Conservation (phyloP, 1,284 basidiomycete genomes). For the Jaminaea rosea region DNA sequence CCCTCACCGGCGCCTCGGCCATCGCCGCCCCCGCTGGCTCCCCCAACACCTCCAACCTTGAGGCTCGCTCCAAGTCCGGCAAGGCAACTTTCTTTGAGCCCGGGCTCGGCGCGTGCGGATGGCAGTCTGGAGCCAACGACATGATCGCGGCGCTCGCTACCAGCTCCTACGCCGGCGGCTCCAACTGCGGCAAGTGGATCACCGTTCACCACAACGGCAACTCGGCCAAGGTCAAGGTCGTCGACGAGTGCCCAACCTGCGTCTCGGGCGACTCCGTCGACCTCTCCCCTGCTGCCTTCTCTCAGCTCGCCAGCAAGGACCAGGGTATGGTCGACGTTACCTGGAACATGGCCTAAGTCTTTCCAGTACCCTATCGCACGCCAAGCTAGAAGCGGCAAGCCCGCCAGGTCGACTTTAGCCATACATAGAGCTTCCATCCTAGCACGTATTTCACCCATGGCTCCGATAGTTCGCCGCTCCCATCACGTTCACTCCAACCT, state of each 20-base stretch:
- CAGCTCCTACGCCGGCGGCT: not conserved
- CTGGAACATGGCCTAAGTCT: constrained; percentile 14
- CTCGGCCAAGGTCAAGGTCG: constrained; percentile 7
- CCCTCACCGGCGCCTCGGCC: too few relatives aligned
- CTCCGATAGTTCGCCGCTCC: too few relatives aligned
- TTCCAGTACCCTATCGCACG: too few relatives aligned
- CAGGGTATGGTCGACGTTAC: constrained; percentile 19
- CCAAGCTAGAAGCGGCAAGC: too few relatives aligned
- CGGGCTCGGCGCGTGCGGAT: not conserved
- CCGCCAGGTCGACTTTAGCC: too few relatives aligned
- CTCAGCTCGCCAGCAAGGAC: constrained; percentile 11
- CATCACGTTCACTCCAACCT: too few relatives aligned
- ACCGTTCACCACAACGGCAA: constrained; percentile 19
- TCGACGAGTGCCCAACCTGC: constrained; percentile 34
- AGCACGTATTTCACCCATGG: too few relatives aligned
- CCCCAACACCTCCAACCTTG: too few relatives aligned
- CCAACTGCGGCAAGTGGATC: constrained; percentile 17
- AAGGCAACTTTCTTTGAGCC: too few relatives aligned
- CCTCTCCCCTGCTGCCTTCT: constrained; percentile 27
- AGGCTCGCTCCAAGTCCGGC: too few relatives aligned
- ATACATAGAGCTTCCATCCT: too few relatives aligned
- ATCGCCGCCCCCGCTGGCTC: too few relatives aligned
- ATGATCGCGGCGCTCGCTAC: not conserved
- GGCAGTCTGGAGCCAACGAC: not conserved
- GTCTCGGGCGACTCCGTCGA: constrained; percentile 17